Base-by-base conservation (phyloP, 495 filamentous ascomycete species). In the Xylaria cubensis region DNA sequence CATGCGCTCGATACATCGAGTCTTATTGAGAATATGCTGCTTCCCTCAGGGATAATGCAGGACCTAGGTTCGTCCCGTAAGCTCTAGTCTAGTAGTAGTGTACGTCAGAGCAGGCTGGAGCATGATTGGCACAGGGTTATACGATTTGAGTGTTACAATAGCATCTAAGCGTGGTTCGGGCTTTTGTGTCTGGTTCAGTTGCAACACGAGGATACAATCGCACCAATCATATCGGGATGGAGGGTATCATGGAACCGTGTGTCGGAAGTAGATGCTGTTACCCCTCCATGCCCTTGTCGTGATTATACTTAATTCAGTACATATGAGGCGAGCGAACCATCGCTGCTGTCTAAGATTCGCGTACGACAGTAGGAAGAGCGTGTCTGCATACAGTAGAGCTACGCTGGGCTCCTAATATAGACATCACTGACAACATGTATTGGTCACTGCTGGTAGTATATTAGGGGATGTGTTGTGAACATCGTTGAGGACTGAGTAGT, bases 1-100 rank as follows among this genome's bases (percentile, higher is more conserved):
- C n/a, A 51, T 24, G 48, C 48, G 12, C 48, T 51, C 7, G 50
- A 84, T 80, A 64, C 82, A 84, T 6, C 56, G 39, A 4, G 77
- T 80, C 26, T 79, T 71, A 24, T 70, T 67, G 59, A 51, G 21
- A 51, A 21, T 24, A 21, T 17, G 61, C 39, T 58, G n/a, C 19
- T 36, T 53, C 21, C 64, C 68, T 13, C 39, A 64, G 55, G 64
- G 71, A 67, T 74, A 41, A n/a, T 79, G 73, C 1, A 82, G 69
- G 0, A 83, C 61, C 19, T 77, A 41, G 8, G 0, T 15, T 44
- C 4, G 44, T 48, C 44, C 4, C 15, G 17, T n/a, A 6, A 15
- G 46, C 19, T 50, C 4, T 19, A 50, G 46, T 50, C 46, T 50
- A 4, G 19, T 50, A 50, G 46, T n/a, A n/a, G 19, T 21, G 8